These are phyloP conservation scores for Piromyces finnis DNA, from an alignment of 192 early-diverging fungal species.

Conservation along the genomic window DNA sequence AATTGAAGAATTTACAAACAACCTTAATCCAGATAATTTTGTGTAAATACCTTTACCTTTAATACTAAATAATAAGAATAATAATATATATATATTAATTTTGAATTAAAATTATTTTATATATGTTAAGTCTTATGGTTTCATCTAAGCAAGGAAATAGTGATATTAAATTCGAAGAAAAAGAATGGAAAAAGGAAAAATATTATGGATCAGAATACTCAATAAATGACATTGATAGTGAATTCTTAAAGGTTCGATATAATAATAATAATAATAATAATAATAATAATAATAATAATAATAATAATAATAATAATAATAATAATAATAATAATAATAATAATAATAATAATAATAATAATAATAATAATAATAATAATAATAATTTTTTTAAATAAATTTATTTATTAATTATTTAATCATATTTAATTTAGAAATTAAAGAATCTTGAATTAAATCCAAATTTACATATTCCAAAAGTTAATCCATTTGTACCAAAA, in stretches of 20 bases:
- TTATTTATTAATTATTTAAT: conserved; percentile 9
- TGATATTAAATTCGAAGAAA: conserved; percentile 12
- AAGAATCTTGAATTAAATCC: conserved; percentile 18
- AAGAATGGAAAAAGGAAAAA: conserved; percentile 34
- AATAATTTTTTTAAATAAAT: no score
- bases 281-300: no score
- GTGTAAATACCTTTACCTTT: not conserved
- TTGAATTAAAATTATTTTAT: no score
- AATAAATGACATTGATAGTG: conserved; percentile 30
- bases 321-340: no score
- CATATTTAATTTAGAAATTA: conserved; percentile 12
- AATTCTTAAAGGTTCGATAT: conserved; percentile 17
- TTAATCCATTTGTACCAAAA: conserved; percentile 73
- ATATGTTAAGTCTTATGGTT: not conserved
- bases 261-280: no score
- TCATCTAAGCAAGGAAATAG: conserved; percentile 1
- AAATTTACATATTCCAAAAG: conserved; percentile 44
- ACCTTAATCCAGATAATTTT: not conserved
- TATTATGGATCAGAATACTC: conserved; percentile 73
- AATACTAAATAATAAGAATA: not conserved
- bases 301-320: no score
- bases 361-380: no score
- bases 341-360: no score
- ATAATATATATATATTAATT: no score
- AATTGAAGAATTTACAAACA: not conserved